phyloP scores from a whole-genome alignment of 208 protist species.

The Trypanosoma theileri region DNA sequence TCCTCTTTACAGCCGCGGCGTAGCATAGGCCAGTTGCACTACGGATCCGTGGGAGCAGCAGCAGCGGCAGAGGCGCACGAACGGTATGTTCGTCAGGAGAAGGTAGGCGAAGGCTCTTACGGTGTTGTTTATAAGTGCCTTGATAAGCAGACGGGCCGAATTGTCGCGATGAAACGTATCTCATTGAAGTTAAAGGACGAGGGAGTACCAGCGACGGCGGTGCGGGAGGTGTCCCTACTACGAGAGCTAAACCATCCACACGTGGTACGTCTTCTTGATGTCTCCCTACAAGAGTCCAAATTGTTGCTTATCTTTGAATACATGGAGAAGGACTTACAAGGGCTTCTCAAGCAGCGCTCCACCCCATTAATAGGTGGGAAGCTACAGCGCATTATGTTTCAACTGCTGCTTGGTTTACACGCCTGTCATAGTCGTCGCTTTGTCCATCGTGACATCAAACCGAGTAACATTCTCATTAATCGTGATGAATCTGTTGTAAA shows the following conservation, averaged over 20 bases:
- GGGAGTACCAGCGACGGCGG: constrained; percentile 88
- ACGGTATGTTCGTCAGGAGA: constrained; percentile 89
- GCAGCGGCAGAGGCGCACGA: constrained; percentile 19
- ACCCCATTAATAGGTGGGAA: constrained; percentile 60
- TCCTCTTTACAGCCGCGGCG: constrained; percentile 7
- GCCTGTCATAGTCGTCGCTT: constrained; percentile 86
- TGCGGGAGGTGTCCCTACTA: constrained; percentile 93
- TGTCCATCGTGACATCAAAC: constrained; percentile 92
- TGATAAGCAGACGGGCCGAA: constrained; percentile 57
- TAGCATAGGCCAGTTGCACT: constrained; percentile 1
- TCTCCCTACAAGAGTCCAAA: constrained; percentile 92
- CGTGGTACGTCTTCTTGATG: constrained; percentile 93
- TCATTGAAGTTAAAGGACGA: constrained; percentile 74
- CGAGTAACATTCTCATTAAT: constrained; percentile 87
- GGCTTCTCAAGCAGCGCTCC: constrained; percentile 80
- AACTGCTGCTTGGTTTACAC: constrained; percentile 78
- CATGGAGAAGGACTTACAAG: constrained; percentile 96
- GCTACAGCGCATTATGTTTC: constrained; percentile 74
- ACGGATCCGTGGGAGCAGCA: neutral
- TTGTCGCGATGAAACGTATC: constrained; percentile 87
- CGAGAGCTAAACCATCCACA: constrained; percentile 90
- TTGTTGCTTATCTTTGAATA: constrained; percentile 98
- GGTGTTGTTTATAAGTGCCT: constrained; percentile 96
- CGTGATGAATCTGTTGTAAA: constrained; percentile 75
- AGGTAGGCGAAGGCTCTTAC: constrained; percentile 97